A percentile compares a stretch with the other conserved stretches of the same genome.
Conservation (phyloP, 2,329 filamentous ascomycete species). For the Balansia obtecta region DNA sequence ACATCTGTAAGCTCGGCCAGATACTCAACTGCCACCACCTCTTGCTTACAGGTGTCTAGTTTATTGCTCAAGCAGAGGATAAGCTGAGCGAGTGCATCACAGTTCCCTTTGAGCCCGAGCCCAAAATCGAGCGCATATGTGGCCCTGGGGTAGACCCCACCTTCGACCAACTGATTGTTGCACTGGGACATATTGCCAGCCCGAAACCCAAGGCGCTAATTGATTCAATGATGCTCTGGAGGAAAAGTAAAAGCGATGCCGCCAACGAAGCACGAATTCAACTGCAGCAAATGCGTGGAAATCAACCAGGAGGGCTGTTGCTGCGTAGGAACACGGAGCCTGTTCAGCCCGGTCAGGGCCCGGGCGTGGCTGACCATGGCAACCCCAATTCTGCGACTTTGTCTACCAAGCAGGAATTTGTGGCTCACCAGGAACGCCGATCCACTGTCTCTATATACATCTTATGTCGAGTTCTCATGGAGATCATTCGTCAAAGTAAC, state of each 20-base stretch:
- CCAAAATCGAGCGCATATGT: conserved; percentile 78
- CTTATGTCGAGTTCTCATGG: conserved; percentile 81
- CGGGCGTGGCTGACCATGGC: conserved; percentile 16
- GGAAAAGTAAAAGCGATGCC: conserved; percentile 87
- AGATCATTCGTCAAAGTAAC: conserved; percentile 85
- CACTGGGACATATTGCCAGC: conserved; percentile 86
- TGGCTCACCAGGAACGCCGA: conserved; percentile 71
- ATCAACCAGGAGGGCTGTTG: conserved; percentile 34
- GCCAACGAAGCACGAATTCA: conserved; percentile 56
- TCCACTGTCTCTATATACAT: conserved; percentile 95
- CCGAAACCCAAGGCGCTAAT: conserved; percentile 91
- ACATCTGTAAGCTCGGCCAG: conserved; percentile 53
- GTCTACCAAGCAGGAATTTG: conserved; percentile 52
- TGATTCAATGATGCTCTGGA: conserved; percentile 96
- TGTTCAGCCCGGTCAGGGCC: conserved; percentile 29
- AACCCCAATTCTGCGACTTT: conserved; percentile 26
- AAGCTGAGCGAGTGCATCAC: conserved; percentile 85
- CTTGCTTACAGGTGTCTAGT: conserved; percentile 31
- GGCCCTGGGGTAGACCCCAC: conserved; percentile 75
- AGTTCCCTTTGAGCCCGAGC: conserved; percentile 66
- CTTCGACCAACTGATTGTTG: conserved; percentile 90
- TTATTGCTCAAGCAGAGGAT: conserved; percentile 92
- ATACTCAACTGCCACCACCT: conserved; percentile 7
- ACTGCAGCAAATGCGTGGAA: conserved; percentile 38
- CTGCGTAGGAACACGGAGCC: conserved; percentile 67